Conservation (phyloP, 163 green algal genomes). For the Prototheca stagnorum region DNA sequence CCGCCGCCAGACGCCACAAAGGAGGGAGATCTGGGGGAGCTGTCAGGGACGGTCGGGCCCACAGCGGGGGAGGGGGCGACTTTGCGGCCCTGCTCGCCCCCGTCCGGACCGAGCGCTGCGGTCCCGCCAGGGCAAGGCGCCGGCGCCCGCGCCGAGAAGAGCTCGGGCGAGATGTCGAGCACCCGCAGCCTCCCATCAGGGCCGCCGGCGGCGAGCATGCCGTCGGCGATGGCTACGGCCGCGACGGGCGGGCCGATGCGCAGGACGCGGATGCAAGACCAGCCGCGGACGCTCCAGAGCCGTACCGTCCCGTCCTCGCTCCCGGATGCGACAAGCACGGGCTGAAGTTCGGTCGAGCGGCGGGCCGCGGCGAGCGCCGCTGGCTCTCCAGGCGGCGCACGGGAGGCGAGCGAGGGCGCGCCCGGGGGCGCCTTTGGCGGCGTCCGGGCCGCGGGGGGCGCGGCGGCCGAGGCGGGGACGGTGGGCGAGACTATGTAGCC, state of each 20-base stretch:
- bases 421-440: not conserved
- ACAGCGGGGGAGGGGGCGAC: not conserved
- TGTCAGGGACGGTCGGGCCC: too few relatives aligned
- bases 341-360: too few relatives aligned
- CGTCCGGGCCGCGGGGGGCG: not conserved
- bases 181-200: slow-evolving; percentile 16
- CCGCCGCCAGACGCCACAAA: too few relatives aligned
- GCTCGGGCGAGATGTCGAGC: slow-evolving; percentile 14
- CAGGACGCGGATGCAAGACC: slow-evolving; percentile 33
- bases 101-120: not conserved
- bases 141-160: not conserved
- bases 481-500: too few relatives aligned
- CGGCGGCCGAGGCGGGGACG: too few relatives aligned
- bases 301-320: slow-evolving; percentile 57
- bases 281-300: slow-evolving; percentile 41
- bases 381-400: too few relatives aligned
- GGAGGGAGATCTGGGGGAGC: too few relatives aligned
- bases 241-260: slow-evolving; percentile 5
- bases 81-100: slow-evolving; percentile 1
- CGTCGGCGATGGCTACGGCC: slow-evolving; percentile 6
- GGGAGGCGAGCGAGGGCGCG: not conserved
- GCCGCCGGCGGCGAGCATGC: slow-evolving; percentile 6
- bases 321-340: slow-evolving; percentile 38
- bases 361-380: too few relatives aligned
- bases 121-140: too few relatives aligned